These are phyloP conservation scores for Auriscalpium microsporum DNA, from an alignment of 768 basidiomycete species.

Conservation along the genomic window DNA sequence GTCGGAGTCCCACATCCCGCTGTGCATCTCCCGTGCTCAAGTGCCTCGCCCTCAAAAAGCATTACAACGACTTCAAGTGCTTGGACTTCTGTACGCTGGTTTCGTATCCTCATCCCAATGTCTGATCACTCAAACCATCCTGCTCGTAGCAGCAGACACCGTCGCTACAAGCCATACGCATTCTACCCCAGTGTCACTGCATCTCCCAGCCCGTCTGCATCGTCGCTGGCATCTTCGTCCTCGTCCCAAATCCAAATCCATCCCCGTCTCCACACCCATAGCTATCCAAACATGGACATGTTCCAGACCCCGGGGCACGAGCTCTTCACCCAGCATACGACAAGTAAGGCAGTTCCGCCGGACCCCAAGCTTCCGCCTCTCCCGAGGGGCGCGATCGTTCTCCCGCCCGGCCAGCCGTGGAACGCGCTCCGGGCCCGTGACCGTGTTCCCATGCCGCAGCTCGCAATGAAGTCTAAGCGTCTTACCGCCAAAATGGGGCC, in stretches of 20 bases:
- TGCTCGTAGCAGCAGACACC: too few species aligned
- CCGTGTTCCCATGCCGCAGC: neutral
- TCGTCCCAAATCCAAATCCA: neutral
- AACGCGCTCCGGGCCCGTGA: neutral
- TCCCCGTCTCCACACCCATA: neutral
- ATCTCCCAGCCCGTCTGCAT: neutral
- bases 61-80: too few species aligned
- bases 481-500: neutral
- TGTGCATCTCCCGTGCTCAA: neutral
- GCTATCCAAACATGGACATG: too few species aligned
- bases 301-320: slow-evolving; percentile 1
- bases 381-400: neutral
- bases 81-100: too few species aligned
- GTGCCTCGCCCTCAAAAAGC: too few species aligned
- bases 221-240: neutral
- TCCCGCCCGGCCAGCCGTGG: too few species aligned
- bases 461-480: neutral
- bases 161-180: neutral
- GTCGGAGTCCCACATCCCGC: neutral
- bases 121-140: too few species aligned
- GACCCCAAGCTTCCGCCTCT: neutral
- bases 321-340: slow-evolving; percentile 9
- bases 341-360: neutral
- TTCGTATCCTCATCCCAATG: too few species aligned
- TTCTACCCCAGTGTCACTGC: neutral